Evolutionary conservation across 768 basidiomycete species (phyloP), one percentile per base, ranked within the genome.

Genomic region (Suillus decipiens): DNA sequence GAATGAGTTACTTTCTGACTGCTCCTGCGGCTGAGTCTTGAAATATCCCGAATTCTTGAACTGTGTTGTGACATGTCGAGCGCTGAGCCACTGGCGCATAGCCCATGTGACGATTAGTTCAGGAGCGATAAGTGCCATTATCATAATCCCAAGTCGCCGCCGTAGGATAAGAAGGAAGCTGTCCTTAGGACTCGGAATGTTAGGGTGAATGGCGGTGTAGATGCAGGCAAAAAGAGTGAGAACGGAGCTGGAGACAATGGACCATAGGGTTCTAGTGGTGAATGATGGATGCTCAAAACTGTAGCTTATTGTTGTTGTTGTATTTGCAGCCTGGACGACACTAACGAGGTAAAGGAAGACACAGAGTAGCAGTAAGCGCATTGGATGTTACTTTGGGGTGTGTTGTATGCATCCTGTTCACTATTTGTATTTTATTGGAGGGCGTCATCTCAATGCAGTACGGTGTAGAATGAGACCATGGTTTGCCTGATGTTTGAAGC

Each of bases 171-270:
- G 34, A 37, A 3, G 0, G 10, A 9, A 11, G 3, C 57, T 39
- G 9, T 41, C 22, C 10, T 59, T 41, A 2, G 24, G 57, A 19
- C 24, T 41, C 0, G 69, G 74, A 22, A 73, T 64, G 43, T 75
- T 72, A 1, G 70, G 70, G 58, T 75, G 72, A 10, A 72, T 59
- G 12, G 73, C 62, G 9, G 66, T 60, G 70, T 71, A 75, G 0
- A 65, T 68, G 37, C 72, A 74, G 0, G 69, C 59, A 28, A 73
- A 69, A 2, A 75, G 66, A 1, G 70, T 71, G n/a, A 45, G n/a
- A n/a, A 45, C 4, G 5, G n/a, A 45, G n/a, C n/a, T n/a, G 11
- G n/a, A 45, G 5, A 45, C 2, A 10, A 45, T 45, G 10, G 2
- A 2, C n/a, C 43, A 45, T 1, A 34, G 1, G 17, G 51, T 53